A percentile compares a stretch with the other conserved stretches of the same genome.
phyloP scores from a whole-genome alignment of 345 rosid genomes.

The Orychophragmus violaceus region DNA sequence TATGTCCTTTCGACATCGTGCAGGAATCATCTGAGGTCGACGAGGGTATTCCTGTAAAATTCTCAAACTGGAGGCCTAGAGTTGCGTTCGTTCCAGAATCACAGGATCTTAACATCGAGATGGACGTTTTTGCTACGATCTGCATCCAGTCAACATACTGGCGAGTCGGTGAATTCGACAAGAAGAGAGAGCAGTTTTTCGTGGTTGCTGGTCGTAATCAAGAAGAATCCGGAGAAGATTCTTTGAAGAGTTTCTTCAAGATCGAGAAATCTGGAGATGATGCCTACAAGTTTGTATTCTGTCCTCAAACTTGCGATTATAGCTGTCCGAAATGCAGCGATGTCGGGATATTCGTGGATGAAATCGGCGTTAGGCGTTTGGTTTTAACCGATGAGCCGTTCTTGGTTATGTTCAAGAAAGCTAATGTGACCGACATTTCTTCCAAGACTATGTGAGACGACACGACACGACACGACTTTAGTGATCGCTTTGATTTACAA shows the following conservation, averaged over 20 bases:
- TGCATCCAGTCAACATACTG: slow-evolving; percentile 45
- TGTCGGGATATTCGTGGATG: slow-evolving; percentile 43
- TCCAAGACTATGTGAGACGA: slow-evolving; percentile 18
- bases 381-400: slow-evolving; percentile 47
- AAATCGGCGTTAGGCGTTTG: slow-evolving; percentile 36
- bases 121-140: slow-evolving; percentile 22
- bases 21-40: slow-evolving; percentile 23
- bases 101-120: slow-evolving; percentile 30
- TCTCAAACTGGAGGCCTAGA: slow-evolving; percentile 17
- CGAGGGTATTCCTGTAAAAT: slow-evolving; percentile 25
- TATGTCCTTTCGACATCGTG: slow-evolving; percentile 17
- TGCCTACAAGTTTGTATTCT: slow-evolving; percentile 53
- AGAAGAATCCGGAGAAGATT: slow-evolving; percentile 35
- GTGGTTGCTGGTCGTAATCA: slow-evolving; percentile 39
- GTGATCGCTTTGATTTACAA: neutral
- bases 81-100: slow-evolving; percentile 14
- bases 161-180: slow-evolving; percentile 39
- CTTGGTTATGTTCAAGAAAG: slow-evolving; percentile 51
- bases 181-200: slow-evolving; percentile 31
- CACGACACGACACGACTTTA: neutral
- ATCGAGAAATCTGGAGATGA: slow-evolving; percentile 36
- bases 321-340: slow-evolving; percentile 40
- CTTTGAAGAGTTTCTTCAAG: slow-evolving; percentile 50
- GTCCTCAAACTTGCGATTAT: slow-evolving; percentile 37
- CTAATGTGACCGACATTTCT: slow-evolving; percentile 12